Conservation (phyloP, 1,139 yeast genomes). For the Geotrichum candidum region DNA sequence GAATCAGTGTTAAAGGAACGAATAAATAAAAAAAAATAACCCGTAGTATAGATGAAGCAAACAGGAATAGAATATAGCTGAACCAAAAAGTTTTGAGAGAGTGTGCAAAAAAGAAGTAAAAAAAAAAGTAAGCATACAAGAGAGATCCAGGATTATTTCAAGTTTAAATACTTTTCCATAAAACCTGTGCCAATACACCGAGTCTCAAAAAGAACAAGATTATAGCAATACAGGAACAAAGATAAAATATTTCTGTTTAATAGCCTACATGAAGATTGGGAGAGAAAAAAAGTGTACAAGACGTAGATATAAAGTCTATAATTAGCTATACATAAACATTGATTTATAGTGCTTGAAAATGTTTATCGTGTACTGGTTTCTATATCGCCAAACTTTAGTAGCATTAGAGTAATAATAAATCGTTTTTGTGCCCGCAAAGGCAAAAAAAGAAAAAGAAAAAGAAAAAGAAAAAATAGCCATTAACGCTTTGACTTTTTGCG, state of each 20-base stretch:
- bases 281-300: background rate
- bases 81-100: background rate
- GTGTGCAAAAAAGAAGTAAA: too few relatives aligned
- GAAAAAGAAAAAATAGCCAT: too few relatives aligned
- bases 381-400: background rate
- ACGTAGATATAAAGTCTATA: too few relatives aligned
- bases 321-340: background rate
- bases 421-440: too few relatives aligned
- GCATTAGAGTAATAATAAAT: too few relatives aligned
- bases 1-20: background rate
- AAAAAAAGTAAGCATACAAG: too few relatives aligned
- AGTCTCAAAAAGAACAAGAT: background rate
- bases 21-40: too few relatives aligned
- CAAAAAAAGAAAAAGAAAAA: too few relatives aligned
- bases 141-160: background rate
- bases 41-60: background rate
- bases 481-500: too few relatives aligned
- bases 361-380: background rate
- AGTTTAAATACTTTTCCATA: background rate
- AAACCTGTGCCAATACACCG: background rate
- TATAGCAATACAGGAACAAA: background rate
- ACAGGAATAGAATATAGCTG: background rate
- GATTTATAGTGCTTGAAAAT: too few relatives aligned
- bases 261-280: background rate
- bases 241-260: background rate